Base-by-base conservation (phyloP, 176 grass and related monocot genomes). In the Phyllostachys edulis region DNA sequence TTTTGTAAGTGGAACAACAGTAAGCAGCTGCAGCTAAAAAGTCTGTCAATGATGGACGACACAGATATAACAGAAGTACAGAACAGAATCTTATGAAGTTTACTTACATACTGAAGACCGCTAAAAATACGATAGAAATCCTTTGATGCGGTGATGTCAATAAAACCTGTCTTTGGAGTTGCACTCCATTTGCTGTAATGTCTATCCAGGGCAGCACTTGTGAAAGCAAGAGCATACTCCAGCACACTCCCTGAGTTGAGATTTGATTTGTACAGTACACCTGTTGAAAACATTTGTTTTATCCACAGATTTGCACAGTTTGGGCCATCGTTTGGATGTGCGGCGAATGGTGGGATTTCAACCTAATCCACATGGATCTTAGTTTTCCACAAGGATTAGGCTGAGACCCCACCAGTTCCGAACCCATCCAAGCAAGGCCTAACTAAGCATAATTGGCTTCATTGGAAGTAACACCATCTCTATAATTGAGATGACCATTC, bases 111-210 rank as follows among this genome's bases (percentile, higher is more conserved):
- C 82, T 95, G 96, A 87, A 98, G 96, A 52, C 96, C 96, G 36
- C 96, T 98, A 84, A 95, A 94, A 93, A 98, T 85, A 51, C 96
- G 91, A 85, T 98, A 92, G 83, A 98, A 98, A 21, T 98, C 96
- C 85, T 93, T 98, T 23, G 96, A 93, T 50, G 96, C 92, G 87
- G 96, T 98, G 52, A 98, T 98, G 83, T 98, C 93, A 69, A 98
- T 88, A 85, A 98, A 98, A 45, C 96, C 96, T 36, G 96, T 98
- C 85, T 98, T 98, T 75, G 96, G 96, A 81, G 93, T 87, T 55
- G 96, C 93, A 63, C 96, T 98, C 96, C 96, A 98, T 93, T 98
- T 98, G 72, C 83, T 98, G 80, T 98, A 98, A 70, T 98, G 87
- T 89, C 91, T 98, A 88, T 98, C 96, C 73, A 98, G 78, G 50